phyloP scores from a whole-genome alignment of 768 basidiomycete species.

The Mycena filopes region DNA sequence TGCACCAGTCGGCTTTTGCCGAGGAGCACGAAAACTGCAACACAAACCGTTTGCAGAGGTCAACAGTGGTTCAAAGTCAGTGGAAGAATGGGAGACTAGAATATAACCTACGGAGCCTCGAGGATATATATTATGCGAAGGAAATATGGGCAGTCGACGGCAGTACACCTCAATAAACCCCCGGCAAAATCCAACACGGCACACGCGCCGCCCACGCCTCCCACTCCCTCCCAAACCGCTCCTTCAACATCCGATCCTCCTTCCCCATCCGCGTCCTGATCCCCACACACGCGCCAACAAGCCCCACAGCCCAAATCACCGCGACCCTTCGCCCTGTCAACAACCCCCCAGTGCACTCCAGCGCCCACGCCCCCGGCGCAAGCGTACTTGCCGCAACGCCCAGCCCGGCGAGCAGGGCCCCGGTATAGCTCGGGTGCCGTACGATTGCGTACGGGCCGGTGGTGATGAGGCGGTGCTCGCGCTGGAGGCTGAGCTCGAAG shows the following conservation, averaged over 20 bases:
- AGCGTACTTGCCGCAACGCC: constrained; percentile 35
- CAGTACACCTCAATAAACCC: too few species aligned
- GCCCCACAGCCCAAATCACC: constrained; percentile 6
- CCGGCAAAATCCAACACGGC: constrained; percentile 13
- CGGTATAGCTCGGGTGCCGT: constrained; percentile 44
- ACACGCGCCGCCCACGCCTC: constrained; percentile 27
- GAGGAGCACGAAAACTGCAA: too few species aligned
- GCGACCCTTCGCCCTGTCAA: neutral
- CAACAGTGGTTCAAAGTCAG: too few species aligned
- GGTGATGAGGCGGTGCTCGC: constrained; percentile 34
- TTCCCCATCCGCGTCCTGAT: constrained; percentile 15
- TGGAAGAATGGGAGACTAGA: too few species aligned
- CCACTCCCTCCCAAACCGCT: constrained; percentile 27
- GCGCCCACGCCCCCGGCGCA: constrained; percentile 29
- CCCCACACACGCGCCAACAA: neutral
- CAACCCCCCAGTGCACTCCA: constrained; percentile 21
- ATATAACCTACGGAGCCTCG: too few species aligned
- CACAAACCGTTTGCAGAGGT: too few species aligned
- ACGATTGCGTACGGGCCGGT: constrained; percentile 45
- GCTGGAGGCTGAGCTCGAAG: constrained; percentile 6
- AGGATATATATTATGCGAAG: too few species aligned
- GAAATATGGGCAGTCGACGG: too few species aligned
- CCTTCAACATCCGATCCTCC: constrained; percentile 28
- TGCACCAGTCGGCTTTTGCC: too few species aligned
- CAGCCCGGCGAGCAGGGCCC: constrained; percentile 31